Percentiles rank a stretch among this genome's conserved stretches.
These are phyloP conservation scores for Phytophthora idaei DNA, from an alignment of 352 stramenopile genomes.

Conservation along the genomic window DNA sequence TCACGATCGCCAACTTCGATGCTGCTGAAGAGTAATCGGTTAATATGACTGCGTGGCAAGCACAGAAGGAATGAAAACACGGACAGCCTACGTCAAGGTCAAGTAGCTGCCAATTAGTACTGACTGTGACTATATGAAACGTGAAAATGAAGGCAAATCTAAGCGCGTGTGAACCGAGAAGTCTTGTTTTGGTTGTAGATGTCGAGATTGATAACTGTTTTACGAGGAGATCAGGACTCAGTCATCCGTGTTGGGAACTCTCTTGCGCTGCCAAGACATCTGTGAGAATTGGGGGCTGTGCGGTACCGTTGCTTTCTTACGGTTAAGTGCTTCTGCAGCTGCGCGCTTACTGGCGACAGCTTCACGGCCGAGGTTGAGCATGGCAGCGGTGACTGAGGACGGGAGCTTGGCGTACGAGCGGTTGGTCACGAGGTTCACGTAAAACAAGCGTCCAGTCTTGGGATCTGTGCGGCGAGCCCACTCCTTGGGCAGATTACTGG, in stretches of 20 bases:
- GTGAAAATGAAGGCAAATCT: conserved; percentile 26
- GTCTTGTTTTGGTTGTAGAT: conserved; percentile 19
- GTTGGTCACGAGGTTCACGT: conserved; percentile 87
- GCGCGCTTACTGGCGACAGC: conserved; percentile 36
- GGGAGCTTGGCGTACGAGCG: conserved; percentile 80
- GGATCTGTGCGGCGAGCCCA: conserved; percentile 79
- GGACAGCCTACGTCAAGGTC: too few species aligned
- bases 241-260: conserved; percentile 38
- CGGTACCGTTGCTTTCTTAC: conserved; percentile 64
- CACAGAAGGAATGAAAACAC: too few species aligned
- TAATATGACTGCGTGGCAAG: conserved; percentile 15
- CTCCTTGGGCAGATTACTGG: conserved; percentile 68
- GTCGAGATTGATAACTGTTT: conserved; percentile 1
- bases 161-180: conserved; percentile 24
- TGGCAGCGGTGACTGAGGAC: conserved; percentile 72
- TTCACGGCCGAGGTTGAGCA: conserved; percentile 55
- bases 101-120: not conserved
- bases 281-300: conserved; percentile 82
- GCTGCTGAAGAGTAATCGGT: conserved; percentile 19
- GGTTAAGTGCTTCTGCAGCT: conserved; percentile 26
- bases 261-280: conserved; percentile 86
- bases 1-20: conserved; percentile 82
- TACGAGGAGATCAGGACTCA: conserved; percentile 28
- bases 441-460: conserved; percentile 80
- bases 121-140: conserved; percentile 24